A percentile compares a stretch with the other conserved stretches of the same genome.
Conservation (phyloP, 1,284 basidiomycete genomes). For the Kwoniella shivajii region DNA sequence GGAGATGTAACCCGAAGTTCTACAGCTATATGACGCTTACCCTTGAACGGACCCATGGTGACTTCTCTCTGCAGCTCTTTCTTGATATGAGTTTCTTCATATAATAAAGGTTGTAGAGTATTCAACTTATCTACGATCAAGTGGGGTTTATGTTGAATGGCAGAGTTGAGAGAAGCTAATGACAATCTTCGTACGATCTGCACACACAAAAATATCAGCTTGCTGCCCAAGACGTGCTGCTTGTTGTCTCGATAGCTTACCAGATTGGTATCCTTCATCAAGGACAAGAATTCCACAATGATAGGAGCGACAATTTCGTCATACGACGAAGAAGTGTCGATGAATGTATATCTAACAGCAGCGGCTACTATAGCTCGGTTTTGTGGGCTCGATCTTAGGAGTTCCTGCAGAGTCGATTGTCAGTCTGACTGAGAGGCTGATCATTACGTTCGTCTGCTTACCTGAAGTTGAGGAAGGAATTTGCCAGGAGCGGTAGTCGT, state of each 20-base stretch:
- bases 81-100: conserved; percentile 80
- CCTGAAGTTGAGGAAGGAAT: conserved; percentile 89
- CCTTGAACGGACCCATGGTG: conserved; percentile 98
- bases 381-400: conserved; percentile 59
- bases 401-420: conserved; percentile 14
- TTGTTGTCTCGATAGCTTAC: conserved; percentile 58
- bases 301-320: conserved; percentile 84
- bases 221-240: background rate
- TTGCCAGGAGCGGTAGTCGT: conserved; percentile 85
- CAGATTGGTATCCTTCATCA: conserved; percentile 82
- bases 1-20: background rate
- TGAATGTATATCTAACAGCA: conserved; percentile 93
- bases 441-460: conserved; percentile 56
- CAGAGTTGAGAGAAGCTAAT: conserved; percentile 86
- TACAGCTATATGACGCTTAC: conserved; percentile 43
- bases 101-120: conserved; percentile 76
- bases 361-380: conserved; percentile 85
- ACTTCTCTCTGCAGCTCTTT: conserved; percentile 84
- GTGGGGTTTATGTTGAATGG: conserved; percentile 89
- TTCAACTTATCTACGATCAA: conserved; percentile 82
- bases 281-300: conserved; percentile 84
- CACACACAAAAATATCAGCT: background rate
- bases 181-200: conserved; percentile 85
- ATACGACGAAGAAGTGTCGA: conserved; percentile 77
- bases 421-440: background rate